These are phyloP conservation scores for Globisporangium splendens DNA, from an alignment of 352 stramenopile species.

Conservation along the genomic window DNA sequence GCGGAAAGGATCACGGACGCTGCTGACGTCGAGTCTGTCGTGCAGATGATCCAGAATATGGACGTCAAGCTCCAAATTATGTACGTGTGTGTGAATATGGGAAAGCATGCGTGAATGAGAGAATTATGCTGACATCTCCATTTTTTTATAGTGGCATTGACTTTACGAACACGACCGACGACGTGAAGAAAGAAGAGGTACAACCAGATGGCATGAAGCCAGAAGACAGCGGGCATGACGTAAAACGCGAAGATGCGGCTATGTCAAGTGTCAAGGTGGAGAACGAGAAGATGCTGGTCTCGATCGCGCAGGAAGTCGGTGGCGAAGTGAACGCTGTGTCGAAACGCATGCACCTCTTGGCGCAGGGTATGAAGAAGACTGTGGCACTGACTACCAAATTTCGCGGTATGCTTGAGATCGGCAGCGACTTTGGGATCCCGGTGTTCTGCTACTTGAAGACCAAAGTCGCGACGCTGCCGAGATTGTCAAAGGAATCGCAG, in stretches of 20 bases:
- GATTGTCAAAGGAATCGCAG: conserved; percentile 70
- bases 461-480: conserved; percentile 67
- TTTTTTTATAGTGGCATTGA: conserved; percentile 49
- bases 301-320: conserved; percentile 62
- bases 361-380: conserved; percentile 75
- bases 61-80: conserved; percentile 80
- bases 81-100: conserved; percentile 30
- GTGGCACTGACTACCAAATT: conserved; percentile 77
- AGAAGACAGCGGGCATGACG: conserved; percentile 2
- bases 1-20: conserved; percentile 54
- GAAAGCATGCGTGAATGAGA: too few species aligned
- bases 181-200: conserved; percentile 15
- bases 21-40: conserved; percentile 59
- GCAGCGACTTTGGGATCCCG: conserved; percentile 55
- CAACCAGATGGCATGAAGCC: not conserved
- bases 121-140: too few species aligned
- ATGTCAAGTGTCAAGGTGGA: conserved; percentile 36
- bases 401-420: conserved; percentile 68
- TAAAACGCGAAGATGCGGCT: conserved; percentile 22
- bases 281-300: conserved; percentile 87
- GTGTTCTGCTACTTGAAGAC: conserved; percentile 80
- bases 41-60: conserved; percentile 76
- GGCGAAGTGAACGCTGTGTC: conserved; percentile 67
- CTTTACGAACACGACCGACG: conserved; percentile 50
- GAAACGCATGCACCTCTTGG: conserved; percentile 69